phyloP scores from a whole-genome alignment of 805 yeast genomes.

The Maudiozyma barnettii region DNA sequence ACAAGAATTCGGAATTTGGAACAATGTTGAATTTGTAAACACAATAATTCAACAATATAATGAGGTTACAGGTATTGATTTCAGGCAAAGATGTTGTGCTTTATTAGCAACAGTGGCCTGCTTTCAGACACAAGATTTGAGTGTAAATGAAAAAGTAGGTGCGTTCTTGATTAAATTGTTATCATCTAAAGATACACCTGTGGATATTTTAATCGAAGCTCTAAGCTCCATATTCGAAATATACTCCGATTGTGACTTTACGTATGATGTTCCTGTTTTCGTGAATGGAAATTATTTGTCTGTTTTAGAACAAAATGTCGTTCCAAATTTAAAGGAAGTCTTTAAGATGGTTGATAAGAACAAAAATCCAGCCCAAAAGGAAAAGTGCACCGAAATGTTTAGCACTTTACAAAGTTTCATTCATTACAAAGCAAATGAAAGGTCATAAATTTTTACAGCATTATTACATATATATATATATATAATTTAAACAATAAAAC shows the following conservation, averaged over 20 bases:
- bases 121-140: constrained; percentile 34
- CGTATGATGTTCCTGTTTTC: constrained; percentile 62
- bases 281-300: constrained; percentile 41
- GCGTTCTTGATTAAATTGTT: constrained; percentile 35
- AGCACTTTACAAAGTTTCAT: constrained; percentile 66
- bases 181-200: constrained; percentile 14
- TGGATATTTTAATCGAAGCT: constrained; percentile 45
- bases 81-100: constrained; percentile 34
- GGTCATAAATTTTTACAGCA: constrained; percentile 5
- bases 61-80: constrained; percentile 28
- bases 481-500: not conserved
- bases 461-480: not conserved
- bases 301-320: constrained; percentile 32
- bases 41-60: constrained; percentile 15
- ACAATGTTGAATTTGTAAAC: constrained; percentile 23
- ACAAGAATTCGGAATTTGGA: constrained; percentile 10
- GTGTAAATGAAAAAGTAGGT: constrained; percentile 37
- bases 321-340: constrained; percentile 40
- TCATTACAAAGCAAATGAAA: constrained; percentile 54
- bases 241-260: constrained; percentile 61
- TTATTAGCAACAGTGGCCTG: constrained; percentile 44
- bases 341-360: constrained; percentile 63
- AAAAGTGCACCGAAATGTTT: constrained; percentile 56
- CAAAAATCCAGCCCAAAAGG: constrained; percentile 45
- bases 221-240: constrained; percentile 65